Base-by-base conservation (phyloP, 345 rosid genomes). In the Kernera saxatilis region DNA sequence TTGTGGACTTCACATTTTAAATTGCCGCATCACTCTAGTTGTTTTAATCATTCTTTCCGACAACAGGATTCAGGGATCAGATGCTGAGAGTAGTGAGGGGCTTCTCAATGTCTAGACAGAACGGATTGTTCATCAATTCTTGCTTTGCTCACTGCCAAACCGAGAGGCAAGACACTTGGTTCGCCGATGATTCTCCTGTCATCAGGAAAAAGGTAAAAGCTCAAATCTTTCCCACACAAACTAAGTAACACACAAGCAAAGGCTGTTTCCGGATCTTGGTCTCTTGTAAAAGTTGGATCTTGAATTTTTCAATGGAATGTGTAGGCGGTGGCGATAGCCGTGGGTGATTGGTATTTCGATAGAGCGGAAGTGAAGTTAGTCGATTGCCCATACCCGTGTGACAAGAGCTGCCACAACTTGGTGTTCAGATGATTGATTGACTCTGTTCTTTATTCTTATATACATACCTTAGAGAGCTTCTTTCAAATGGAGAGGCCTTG, bases 101-200 rank as follows among this genome's bases (percentile, higher is more conserved):
- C 1, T 90, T 94, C 75, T 79, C 97, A 5, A 81, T 61, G 82
- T 87, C 93, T 14, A 84, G 77, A 73, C 71, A 85, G 64, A 90
- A 92, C 13, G 98, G 99, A 11, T 53, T 88, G 48, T 94, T 92
- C 72, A 86, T 94, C 77, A 94, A 94, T 67, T 94, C 99, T 2
- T 92, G 97, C 65, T 94, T 94, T 41, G 89, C 97, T 76, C 99
- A 94, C 66, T 94, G 97, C 83, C 98, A 94, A 78, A 73, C 97
- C 5, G 99, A 94, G 80, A 87, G 93, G 70, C 98, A 88, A 74
- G 97, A 94, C 58, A 90, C 99, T 32, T 94, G 99, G 99, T 92
- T 90, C 12, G 88, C 93, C 0, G 88, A 88, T 35, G 63, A 88
- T 81, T 89, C 99, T 71, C 99, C 96, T 9, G 82, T 84, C 46